Percentiles rank a stretch among this genome's conserved stretches.
Conservation (phyloP, 1,284 basidiomycete genomes). For the Cryptococcus sp. region DNA sequence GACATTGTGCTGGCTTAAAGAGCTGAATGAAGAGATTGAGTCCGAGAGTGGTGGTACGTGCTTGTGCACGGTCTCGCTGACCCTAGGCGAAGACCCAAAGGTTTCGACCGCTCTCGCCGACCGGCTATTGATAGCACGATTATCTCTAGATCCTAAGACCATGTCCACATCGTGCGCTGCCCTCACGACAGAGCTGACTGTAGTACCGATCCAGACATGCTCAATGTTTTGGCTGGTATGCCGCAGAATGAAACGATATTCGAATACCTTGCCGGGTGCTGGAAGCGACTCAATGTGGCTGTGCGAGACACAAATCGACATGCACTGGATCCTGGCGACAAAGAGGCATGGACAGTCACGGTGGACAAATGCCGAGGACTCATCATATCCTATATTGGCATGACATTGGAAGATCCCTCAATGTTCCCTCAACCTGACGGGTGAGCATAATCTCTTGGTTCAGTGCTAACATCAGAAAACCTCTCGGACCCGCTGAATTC, state of each 20-base stretch:
- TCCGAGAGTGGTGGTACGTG: slow-evolving; percentile 44
- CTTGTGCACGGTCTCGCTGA: slow-evolving; percentile 32
- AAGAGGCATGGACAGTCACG: slow-evolving; percentile 58
- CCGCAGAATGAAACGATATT: slow-evolving; percentile 76
- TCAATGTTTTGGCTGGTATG: slow-evolving; percentile 71
- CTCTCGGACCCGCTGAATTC: slow-evolving; percentile 70
- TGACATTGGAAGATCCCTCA: slow-evolving; percentile 78
- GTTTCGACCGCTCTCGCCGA: slow-evolving; percentile 29
- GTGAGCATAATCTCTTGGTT: slow-evolving; percentile 50
- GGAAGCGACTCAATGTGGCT: slow-evolving; percentile 71
- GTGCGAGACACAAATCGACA: slow-evolving; percentile 58
- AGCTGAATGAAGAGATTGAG: slow-evolving; percentile 71
- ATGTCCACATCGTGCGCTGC: slow-evolving; percentile 53
- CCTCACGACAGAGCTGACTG: slow-evolving; percentile 1
- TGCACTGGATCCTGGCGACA: slow-evolving; percentile 62
- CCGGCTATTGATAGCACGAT: slow-evolving; percentile 76
- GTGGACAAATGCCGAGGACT: slow-evolving; percentile 73
- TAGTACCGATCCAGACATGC: slow-evolving; percentile 75
- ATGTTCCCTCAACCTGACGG: slow-evolving; percentile 87
- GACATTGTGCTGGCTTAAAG: slow-evolving; percentile 78
- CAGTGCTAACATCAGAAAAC: slow-evolving; percentile 52
- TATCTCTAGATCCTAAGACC: slow-evolving; percentile 70
- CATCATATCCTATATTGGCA: slow-evolving; percentile 82
- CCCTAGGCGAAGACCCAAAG: too few species aligned
- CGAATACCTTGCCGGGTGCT: slow-evolving; percentile 85